Conservation (phyloP, 129 eudicot species). For the Centaurea solstitialis region DNA sequence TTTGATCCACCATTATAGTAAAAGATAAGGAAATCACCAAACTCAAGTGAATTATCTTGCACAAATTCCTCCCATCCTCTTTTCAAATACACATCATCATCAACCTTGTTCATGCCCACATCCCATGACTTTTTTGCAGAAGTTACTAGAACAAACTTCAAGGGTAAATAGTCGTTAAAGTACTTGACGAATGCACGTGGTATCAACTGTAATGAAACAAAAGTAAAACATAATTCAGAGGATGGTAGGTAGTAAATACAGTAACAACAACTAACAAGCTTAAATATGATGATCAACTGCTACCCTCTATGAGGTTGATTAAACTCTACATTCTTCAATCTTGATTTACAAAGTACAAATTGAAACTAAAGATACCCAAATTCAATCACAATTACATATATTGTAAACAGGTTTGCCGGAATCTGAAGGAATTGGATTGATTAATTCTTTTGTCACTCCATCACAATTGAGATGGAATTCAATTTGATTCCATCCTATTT, state of each 20-base stretch:
- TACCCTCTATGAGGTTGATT: no score
- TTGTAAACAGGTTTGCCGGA: no score
- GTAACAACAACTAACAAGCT: no score
- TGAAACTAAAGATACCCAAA: background rate
- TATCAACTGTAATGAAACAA: conserved; percentile 24
- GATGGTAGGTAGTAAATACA: no score
- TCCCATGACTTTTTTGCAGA: conserved; percentile 31
- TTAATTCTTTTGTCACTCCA: no score
- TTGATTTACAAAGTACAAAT: background rate
- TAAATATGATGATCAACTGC: no score
- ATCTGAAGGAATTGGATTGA: no score
- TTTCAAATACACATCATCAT: conserved; percentile 27
- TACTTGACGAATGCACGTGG: conserved; percentile 44
- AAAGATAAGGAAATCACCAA: conserved; percentile 41
- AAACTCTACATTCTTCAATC: background rate
- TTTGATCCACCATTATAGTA: conserved; percentile 28
- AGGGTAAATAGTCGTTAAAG: conserved; percentile 23
- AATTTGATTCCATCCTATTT: no score
- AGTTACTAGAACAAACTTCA: conserved; percentile 20
- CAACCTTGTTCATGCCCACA: conserved; percentile 27
- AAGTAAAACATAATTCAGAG: background rate
- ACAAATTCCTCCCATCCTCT: conserved; percentile 46
- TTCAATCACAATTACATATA: no score
- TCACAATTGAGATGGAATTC: no score
- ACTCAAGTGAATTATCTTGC: conserved; percentile 35